Evolutionary conservation across 1,284 basidiomycete species (phyloP).

Genomic region (Athelia sp.): DNA sequence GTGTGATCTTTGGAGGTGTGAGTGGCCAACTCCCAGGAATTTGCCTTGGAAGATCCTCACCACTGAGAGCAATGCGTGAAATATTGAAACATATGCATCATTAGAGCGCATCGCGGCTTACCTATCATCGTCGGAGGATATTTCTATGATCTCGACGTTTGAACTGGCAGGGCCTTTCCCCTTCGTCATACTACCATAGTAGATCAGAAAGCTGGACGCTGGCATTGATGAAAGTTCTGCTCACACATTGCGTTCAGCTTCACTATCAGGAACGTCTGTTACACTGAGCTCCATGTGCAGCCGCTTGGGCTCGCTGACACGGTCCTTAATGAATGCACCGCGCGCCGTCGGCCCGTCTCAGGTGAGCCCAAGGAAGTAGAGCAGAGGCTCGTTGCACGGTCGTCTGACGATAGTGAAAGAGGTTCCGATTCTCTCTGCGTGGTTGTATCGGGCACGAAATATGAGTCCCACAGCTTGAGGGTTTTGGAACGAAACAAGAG

Average conservation of each 20-base stretch:
- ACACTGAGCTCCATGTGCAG: too few relatives aligned
- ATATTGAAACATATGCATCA: neutral
- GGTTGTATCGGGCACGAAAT: too few relatives aligned
- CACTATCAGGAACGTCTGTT: slow-evolving; percentile 32
- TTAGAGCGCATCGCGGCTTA: slow-evolving; percentile 12
- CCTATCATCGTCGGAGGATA: slow-evolving; percentile 47
- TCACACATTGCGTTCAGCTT: slow-evolving; percentile 27
- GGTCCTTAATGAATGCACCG: too few relatives aligned
- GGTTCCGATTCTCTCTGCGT: too few relatives aligned
- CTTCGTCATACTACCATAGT: slow-evolving; percentile 4
- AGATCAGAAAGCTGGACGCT: neutral
- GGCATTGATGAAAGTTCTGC: neutral
- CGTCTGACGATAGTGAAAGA: too few relatives aligned
- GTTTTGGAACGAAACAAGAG: too few relatives aligned
- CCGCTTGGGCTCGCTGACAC: too few relatives aligned
- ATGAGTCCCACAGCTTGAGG: too few relatives aligned
- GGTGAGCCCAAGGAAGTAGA: too few relatives aligned
- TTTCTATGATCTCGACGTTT: slow-evolving; percentile 39
- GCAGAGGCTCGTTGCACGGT: too few relatives aligned
- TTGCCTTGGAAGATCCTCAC: slow-evolving; percentile 1
- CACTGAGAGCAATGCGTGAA: slow-evolving; percentile 5
- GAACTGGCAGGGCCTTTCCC: slow-evolving; percentile 1
- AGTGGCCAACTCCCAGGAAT: slow-evolving; percentile 15
- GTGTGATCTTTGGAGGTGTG: neutral
- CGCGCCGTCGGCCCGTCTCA: too few relatives aligned